Evolutionary conservation across 176 grass and related monocot species (phyloP), one percentile per base, ranked within the genome.

Genomic region (Calamus simplicifolius): DNA sequence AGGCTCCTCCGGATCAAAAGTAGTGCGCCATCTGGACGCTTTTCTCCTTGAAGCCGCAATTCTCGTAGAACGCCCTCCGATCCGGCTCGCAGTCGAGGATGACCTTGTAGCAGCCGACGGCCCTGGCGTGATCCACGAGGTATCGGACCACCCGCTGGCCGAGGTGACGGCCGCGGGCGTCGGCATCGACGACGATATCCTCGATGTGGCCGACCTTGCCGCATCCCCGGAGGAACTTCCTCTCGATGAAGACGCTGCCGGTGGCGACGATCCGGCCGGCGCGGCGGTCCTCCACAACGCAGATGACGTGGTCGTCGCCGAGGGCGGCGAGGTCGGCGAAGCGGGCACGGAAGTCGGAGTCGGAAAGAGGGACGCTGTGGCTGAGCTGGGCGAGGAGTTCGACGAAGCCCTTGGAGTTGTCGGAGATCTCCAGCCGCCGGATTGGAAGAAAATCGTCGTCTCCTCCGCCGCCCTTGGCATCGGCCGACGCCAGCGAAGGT

Each of bases 11-110:
- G 30, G 27, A 76, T 91, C 81, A 88, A 69, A 97, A 97, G 66
- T 97, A 88, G 52, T 88, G 65, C 15, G 87, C 78, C 92, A 97
- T 91, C 83, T 97, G 92, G 67, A 97, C 72, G 49, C 83, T 80
- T 73, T 91, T 97, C 81, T 97, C 81, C 6, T 72, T 56, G 55
- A 91, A 97, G 16, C 87, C 92, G 19, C 92, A 97, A 51, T 82
- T 88, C 51, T 77, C 73, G 21, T 97, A 91, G 75, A 88, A 97
- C 27, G 74, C 58, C 29, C 78, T 71, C 27, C 87, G 78, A 69
- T 97, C 83, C 12, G 71, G 61, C 12, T 74, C 82, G 80, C 92
- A 91, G 49, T 91, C 92, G 15, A 97, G 84, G 57, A 97, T 97
- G 61, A 88, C 87, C 81, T 91, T 97, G 72, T 97, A 97, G 75